Percentiles rank a stretch among this genome's conserved stretches.
These are phyloP conservation scores for Chrysosporium queenslandicum DNA, from an alignment of 2,329 filamentous ascomycete species.

Conservation along the genomic window DNA sequence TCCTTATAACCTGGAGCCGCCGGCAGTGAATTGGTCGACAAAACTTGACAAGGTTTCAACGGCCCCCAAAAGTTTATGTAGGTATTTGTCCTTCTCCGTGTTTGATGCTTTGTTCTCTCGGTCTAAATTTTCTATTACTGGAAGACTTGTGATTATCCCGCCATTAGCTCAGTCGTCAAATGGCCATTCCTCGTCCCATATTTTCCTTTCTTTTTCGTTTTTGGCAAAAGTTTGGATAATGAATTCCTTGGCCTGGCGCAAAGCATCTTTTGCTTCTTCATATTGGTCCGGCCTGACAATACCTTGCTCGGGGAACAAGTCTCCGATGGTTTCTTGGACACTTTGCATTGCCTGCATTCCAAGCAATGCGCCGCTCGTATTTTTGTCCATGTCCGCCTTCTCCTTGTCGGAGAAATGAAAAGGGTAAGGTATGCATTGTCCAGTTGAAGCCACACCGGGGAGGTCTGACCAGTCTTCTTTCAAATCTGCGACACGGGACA, in stretches of 20 bases:
- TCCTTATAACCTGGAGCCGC: no score
- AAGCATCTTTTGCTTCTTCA: constrained; percentile 11
- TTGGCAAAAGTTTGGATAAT: constrained; percentile 10
- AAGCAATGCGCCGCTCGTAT: constrained; percentile 6
- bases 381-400: constrained; percentile 9
- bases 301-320: constrained; percentile 14
- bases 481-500: background rate
- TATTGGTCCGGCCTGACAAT: constrained; percentile 12
- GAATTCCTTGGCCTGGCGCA: constrained; percentile 13
- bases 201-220: constrained; percentile 6
- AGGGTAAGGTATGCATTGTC: background rate
- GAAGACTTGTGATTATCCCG: no score
- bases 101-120: no score
- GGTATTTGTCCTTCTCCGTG: no score
- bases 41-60: no score
- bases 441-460: background rate
- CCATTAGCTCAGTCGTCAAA: constrained; percentile 14
- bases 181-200: constrained; percentile 14
- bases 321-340: constrained; percentile 9
- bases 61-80: no score
- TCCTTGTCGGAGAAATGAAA: constrained; percentile 9
- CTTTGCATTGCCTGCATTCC: constrained; percentile 14
- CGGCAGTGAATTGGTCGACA: no score
- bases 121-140: no score
- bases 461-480: background rate